Conservation (phyloP, 129 eudicot genomes). For the Flaveria brownii region DNA sequence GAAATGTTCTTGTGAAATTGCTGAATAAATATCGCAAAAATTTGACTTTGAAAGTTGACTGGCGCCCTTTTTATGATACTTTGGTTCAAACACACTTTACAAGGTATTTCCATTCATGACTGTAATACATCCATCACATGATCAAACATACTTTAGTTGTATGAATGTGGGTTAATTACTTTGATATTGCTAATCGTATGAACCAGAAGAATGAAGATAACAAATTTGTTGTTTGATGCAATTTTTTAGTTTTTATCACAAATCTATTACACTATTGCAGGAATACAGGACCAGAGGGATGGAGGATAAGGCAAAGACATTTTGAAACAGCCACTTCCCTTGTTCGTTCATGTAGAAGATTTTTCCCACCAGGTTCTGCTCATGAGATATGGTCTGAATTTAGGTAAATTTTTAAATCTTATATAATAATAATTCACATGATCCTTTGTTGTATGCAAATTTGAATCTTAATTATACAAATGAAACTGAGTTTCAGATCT, state of each 20-base stretch:
- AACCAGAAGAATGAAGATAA: neutral
- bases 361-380: slow-evolving; percentile 91
- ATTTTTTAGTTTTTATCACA: neutral
- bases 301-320: slow-evolving; percentile 93
- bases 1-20: slow-evolving; percentile 62
- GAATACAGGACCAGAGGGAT: slow-evolving; percentile 98
- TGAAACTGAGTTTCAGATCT: slow-evolving; percentile 50
- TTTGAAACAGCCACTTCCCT: slow-evolving; percentile 89
- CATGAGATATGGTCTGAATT: slow-evolving; percentile 95
- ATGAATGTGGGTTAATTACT: neutral
- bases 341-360: slow-evolving; percentile 89
- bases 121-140: neutral
- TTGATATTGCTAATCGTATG: slow-evolving; percentile 10
- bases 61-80: slow-evolving; percentile 90
- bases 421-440: neutral
- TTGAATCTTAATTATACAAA: neutral
- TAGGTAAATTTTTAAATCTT: slow-evolving; percentile 42
- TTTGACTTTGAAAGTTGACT: slow-evolving; percentile 74
- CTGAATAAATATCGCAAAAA: slow-evolving; percentile 82
- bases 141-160: neutral
- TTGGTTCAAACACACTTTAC: slow-evolving; percentile 84
- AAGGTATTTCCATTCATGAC: slow-evolving; percentile 44
- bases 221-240: neutral
- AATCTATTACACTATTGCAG: slow-evolving; percentile 41
- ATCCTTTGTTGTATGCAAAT: neutral